Percentiles rank a stretch among this genome's conserved stretches.
These are phyloP conservation scores for Erythrobasidium yunnanense DNA, from an alignment of 768 basidiomycete genomes.

Conservation along the genomic window DNA sequence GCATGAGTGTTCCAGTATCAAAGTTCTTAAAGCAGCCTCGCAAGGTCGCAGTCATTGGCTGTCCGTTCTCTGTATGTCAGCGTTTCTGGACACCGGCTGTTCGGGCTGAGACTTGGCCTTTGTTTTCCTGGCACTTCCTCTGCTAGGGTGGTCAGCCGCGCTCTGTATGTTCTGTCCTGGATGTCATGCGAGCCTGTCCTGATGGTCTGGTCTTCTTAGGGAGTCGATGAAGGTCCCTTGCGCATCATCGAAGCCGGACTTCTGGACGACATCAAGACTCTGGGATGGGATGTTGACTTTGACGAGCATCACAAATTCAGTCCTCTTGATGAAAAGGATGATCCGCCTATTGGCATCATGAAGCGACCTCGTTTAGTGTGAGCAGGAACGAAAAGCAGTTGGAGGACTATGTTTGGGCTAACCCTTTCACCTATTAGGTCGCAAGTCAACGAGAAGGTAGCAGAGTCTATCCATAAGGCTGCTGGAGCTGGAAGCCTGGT, in stretches of 20 bases:
- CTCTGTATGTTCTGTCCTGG: too few relatives aligned
- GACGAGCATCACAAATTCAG: conserved; percentile 3
- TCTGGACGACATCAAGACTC: conserved; percentile 7
- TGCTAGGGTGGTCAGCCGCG: too few relatives aligned
- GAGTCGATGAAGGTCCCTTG: conserved; percentile 21
- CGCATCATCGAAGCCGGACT: conserved; percentile 21
- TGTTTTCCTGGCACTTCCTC: too few relatives aligned
- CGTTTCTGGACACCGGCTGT: too few relatives aligned
- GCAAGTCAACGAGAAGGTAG: conserved; percentile 59
- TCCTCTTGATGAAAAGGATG: not conserved
- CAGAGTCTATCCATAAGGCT: conserved; percentile 63
- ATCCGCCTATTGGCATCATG: conserved; percentile 28
- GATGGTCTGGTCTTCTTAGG: not conserved
- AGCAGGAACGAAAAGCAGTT: too few relatives aligned
- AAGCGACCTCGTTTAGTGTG: conserved; percentile 22
- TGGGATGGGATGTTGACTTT: conserved; percentile 9
- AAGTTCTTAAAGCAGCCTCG: conserved; percentile 19
- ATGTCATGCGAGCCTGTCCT: too few relatives aligned
- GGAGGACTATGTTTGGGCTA: too few relatives aligned
- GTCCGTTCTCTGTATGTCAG: conserved; percentile 11
- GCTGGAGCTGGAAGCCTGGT: conserved; percentile 68
- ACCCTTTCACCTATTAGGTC: conserved; percentile 44
- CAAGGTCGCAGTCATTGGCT: conserved; percentile 20
- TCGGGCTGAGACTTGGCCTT: too few relatives aligned
- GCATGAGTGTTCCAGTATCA: not conserved